Evolutionary conservation across 2,329 filamentous ascomycete species (phyloP).

Genomic region (Aspergillus calidoustus): DNA sequence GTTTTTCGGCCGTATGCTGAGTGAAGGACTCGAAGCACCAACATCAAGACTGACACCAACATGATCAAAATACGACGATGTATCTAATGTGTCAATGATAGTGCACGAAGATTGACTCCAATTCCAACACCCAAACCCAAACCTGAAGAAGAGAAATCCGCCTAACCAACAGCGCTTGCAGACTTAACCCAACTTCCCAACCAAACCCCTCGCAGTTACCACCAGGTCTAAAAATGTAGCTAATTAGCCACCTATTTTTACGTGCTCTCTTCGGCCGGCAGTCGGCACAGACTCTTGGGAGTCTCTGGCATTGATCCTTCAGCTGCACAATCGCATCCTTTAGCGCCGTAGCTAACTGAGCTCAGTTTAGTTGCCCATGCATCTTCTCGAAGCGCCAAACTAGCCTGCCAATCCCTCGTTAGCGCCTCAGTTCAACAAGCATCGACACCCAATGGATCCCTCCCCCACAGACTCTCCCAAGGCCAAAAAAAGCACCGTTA

Average conservation of each 20-base stretch:
- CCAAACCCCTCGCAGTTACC: not conserved
- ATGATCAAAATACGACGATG: not conserved
- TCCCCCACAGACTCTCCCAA: not conserved
- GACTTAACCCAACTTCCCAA: not conserved
- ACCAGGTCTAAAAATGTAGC: not conserved
- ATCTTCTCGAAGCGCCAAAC: not conserved
- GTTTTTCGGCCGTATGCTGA: conserved; percentile 55
- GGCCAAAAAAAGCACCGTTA: conserved; percentile 9
- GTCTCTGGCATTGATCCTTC: not conserved
- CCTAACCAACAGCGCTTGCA: conserved; percentile 3
- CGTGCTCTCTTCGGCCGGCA: not conserved
- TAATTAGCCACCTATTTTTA: conserved; percentile 15
- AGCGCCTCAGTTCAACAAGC: conserved; percentile 1
- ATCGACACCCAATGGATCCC: conserved; percentile 16
- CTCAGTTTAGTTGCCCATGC: not conserved
- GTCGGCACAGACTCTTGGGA: not conserved
- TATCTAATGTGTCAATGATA: not conserved
- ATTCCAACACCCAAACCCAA: not conserved
- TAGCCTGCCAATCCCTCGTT: not conserved
- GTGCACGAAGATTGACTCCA: not conserved
- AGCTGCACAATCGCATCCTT: conserved; percentile 1
- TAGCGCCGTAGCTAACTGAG: not conserved
- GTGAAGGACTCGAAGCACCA: conserved; percentile 18
- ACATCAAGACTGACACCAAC: conserved; percentile 3
- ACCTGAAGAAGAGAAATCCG: not conserved